Conservation (phyloP, 495 filamentous ascomycete species). For the Aspergillus baeticus region DNA sequence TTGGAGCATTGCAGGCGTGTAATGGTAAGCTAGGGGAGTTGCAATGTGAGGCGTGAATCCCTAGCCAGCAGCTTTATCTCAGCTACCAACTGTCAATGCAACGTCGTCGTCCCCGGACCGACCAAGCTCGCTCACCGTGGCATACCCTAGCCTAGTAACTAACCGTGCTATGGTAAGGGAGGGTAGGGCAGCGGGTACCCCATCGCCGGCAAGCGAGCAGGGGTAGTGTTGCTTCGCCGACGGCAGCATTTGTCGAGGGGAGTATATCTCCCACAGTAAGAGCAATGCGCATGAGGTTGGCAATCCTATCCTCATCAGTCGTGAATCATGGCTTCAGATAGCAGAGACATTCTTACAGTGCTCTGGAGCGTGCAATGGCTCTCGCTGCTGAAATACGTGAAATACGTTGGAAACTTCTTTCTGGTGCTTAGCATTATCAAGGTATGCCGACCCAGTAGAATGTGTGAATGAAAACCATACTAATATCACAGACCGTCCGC, state of each 20-base stretch:
- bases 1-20: background rate
- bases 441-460: background rate
- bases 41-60: background rate
- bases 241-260: background rate
- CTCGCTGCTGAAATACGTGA: background rate
- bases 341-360: background rate
- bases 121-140: background rate
- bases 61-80: background rate
- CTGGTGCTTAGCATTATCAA: background rate
- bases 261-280: background rate
- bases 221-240: background rate
- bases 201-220: no score
- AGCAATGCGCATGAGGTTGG: background rate
- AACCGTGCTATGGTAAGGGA: background rate
- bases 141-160: no score
- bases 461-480: background rate
- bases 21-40: no score
- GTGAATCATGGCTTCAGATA: background rate
- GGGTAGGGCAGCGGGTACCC: no score
- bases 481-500: background rate
- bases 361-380: conserved; percentile 1
- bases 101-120: background rate
- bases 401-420: background rate
- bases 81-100: background rate
- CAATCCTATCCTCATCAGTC: background rate